phyloP scores from a whole-genome alignment of 768 basidiomycete genomes.

The Rhodotorula paludigena region DNA sequence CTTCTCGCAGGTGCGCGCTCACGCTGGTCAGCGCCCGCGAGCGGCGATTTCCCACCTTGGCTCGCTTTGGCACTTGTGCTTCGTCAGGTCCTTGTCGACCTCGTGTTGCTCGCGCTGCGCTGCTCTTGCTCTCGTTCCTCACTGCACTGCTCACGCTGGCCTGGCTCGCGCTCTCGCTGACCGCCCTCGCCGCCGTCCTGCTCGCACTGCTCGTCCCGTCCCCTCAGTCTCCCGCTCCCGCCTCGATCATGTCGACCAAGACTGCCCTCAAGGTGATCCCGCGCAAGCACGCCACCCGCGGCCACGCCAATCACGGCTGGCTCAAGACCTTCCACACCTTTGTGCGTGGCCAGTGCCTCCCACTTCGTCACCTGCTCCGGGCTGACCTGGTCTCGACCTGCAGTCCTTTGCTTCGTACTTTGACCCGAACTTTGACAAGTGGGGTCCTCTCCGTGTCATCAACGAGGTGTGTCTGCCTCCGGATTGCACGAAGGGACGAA shows the following conservation, averaged over 20 bases:
- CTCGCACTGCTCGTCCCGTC: not conserved
- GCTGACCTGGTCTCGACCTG: constrained; percentile 41
- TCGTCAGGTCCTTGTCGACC: no score
- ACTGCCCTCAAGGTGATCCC: constrained; percentile 38
- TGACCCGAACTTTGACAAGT: constrained; percentile 55
- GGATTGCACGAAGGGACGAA: not conserved
- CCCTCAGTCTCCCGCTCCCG: not conserved
- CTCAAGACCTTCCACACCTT: constrained; percentile 83
- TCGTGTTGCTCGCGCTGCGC: no score
- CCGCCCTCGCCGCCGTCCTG: not conserved
- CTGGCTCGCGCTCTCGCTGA: not conserved
- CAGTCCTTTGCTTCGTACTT: constrained; percentile 56
- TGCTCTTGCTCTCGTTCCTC: no score
- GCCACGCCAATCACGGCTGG: constrained; percentile 76
- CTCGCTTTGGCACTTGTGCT: no score
- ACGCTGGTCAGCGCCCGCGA: no score
- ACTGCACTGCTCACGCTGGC: not conserved
- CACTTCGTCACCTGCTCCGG: constrained; percentile 42
- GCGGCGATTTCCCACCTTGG: no score
- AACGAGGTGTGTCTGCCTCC: constrained; percentile 58
- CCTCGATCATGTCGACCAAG: not conserved
- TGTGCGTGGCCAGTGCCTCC: constrained; percentile 53
- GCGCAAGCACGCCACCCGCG: constrained; percentile 62
- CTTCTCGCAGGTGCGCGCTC: no score
- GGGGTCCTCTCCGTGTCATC: constrained; percentile 75